A percentile compares a stretch with the other conserved stretches of the same genome.
These are phyloP conservation scores for Ustilago shanxiensis DNA, from an alignment of 1,284 basidiomycete species.

Conservation along the genomic window DNA sequence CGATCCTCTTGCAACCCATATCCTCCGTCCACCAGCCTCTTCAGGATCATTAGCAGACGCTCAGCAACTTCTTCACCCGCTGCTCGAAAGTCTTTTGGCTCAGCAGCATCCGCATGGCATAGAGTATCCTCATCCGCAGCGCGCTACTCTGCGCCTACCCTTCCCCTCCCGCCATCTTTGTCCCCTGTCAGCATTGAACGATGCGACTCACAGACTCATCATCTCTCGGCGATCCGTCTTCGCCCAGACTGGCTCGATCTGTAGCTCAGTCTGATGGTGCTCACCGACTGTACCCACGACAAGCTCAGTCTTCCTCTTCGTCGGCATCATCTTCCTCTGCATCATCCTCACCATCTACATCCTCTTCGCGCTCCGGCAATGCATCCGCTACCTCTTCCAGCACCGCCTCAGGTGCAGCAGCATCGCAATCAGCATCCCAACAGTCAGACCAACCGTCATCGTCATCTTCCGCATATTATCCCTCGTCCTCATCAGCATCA, in stretches of 20 bases:
- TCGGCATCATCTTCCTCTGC: constrained; percentile 9
- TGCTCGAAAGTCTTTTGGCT: constrained; percentile 6
- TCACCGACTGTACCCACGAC: constrained; percentile 13
- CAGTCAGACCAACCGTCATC: constrained; percentile 8
- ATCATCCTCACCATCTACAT: constrained; percentile 4
- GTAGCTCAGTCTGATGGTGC: not conserved
- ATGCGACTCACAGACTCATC: constrained; percentile 21
- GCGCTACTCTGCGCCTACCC: constrained; percentile 7
- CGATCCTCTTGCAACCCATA: not conserved
- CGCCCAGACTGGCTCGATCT: constrained; percentile 15
- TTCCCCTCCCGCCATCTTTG: not conserved
- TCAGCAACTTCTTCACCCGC: not conserved
- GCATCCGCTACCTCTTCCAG: constrained; percentile 12
- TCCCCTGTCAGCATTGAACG: not conserved
- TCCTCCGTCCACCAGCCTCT: not conserved
- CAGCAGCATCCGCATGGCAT: constrained; percentile 23
- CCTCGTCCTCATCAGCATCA: constrained; percentile 8
- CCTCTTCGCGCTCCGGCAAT: constrained; percentile 6
- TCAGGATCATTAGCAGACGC: not conserved
- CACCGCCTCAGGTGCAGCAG: constrained; percentile 1
- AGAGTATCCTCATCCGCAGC: not conserved
- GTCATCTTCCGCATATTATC: constrained; percentile 3
- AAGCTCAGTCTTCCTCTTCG: constrained; percentile 24
- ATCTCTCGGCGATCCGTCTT: not conserved
- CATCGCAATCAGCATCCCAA: constrained; percentile 4